Percentiles rank a stretch among this genome's conserved stretches.
phyloP scores from a whole-genome alignment of 371 early-diverging fungal genomes.

The Mucor plumbeus region DNA sequence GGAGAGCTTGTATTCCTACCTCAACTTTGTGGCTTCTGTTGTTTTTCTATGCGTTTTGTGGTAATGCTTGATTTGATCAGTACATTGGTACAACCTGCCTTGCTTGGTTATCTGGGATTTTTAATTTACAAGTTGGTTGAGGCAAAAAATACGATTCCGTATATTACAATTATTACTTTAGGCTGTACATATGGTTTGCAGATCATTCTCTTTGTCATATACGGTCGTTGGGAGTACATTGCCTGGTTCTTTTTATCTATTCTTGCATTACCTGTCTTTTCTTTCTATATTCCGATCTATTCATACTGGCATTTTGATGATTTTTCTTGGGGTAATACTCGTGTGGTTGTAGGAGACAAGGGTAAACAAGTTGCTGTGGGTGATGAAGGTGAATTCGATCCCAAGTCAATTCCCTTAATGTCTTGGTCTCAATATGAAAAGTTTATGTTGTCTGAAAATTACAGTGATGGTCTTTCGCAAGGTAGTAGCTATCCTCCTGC shows the following conservation, averaged over 20 bases:
- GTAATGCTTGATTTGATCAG: constrained; percentile 89
- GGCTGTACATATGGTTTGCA: constrained; percentile 80
- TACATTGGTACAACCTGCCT: constrained; percentile 89
- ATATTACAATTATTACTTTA: constrained; percentile 61
- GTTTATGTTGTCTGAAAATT: constrained; percentile 5
- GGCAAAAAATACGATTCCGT: constrained; percentile 41
- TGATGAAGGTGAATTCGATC: constrained; percentile 48
- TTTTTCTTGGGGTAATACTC: constrained; percentile 96
- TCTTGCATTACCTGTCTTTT: constrained; percentile 78
- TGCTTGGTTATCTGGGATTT: constrained; percentile 77
- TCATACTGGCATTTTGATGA: constrained; percentile 96
- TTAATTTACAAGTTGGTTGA: constrained; percentile 58
- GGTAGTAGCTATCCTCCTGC: constrained; percentile 17
- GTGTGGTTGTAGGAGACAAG: constrained; percentile 76
- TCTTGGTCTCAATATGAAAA: constrained; percentile 85
- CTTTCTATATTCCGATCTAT: constrained; percentile 80
- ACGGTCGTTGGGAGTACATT: constrained; percentile 85
- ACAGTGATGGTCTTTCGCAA: constrained; percentile 16
- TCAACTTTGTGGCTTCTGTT: constrained; percentile 91
- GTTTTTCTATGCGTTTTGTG: constrained; percentile 96
- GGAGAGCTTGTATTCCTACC: constrained; percentile 86
- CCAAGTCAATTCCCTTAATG: constrained; percentile 58
- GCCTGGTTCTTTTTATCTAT: constrained; percentile 93
- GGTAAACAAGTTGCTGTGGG: constrained; percentile 64
- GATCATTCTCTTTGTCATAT: constrained; percentile 77